Conservation (phyloP, 2,329 filamentous ascomycete genomes). For the Colletotrichum liaoningense region DNA sequence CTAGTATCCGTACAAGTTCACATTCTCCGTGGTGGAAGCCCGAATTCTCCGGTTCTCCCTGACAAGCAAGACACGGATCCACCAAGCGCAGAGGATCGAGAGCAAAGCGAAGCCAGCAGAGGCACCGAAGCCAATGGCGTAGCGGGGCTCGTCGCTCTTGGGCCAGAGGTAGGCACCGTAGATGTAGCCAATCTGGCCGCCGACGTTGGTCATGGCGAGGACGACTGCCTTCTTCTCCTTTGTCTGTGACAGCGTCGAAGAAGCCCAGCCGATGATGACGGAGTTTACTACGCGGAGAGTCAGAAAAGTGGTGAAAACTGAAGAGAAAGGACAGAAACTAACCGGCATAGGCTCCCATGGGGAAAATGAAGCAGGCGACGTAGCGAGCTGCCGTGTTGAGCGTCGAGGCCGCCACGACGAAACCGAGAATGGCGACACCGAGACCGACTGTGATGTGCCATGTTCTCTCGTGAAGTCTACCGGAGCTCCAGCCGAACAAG, state of each 20-base stretch:
- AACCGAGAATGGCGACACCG: constrained; percentile 53
- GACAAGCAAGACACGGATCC: constrained; percentile 52
- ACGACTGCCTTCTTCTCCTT: constrained; percentile 61
- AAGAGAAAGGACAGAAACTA: fast-evolving
- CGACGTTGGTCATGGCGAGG: constrained; percentile 60
- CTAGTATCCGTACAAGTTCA: constrained; percentile 53
- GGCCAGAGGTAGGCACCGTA: constrained; percentile 65
- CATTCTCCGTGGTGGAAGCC: constrained; percentile 45
- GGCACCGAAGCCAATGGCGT: constrained; percentile 56
- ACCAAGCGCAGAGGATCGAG: constrained; percentile 54
- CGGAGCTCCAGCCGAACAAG: constrained; percentile 61
- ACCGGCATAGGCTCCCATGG: constrained; percentile 52
- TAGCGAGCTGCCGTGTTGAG: constrained; percentile 53
- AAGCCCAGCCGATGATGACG: constrained; percentile 59
- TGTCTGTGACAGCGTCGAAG: constrained; percentile 56
- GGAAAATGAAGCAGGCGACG: constrained; percentile 55
- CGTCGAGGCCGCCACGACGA: constrained; percentile 51
- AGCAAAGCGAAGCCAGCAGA: constrained; percentile 55
- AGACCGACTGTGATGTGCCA: constrained; percentile 62
- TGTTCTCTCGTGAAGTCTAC: constrained; percentile 58
- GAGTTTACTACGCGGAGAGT: constrained; percentile 43
- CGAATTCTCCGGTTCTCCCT: constrained; percentile 54
- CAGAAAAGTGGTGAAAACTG: neutral
- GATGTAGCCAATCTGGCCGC: constrained; percentile 58
- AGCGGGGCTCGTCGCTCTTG: constrained; percentile 55